phyloP scores from a whole-genome alignment of 148 eudicot genomes.

The Simmondsia chinensis region DNA sequence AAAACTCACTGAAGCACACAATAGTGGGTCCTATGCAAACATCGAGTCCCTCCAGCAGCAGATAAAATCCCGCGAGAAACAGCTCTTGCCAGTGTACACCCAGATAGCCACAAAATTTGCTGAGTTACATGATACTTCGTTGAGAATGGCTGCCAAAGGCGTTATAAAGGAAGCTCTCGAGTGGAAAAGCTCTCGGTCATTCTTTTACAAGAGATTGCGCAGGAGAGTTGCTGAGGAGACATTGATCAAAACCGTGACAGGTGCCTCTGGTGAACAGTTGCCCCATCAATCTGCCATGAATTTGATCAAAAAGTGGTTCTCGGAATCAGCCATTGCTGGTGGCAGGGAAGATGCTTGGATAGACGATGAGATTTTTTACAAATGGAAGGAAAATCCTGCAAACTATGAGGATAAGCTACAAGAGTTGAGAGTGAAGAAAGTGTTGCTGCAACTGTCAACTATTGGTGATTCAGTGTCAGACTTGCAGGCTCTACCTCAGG shows the following conservation, averaged over 20 bases:
- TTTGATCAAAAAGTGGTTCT: conserved; percentile 75
- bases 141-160: conserved; percentile 90
- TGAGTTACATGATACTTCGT: conserved; percentile 86
- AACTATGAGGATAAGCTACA: conserved; percentile 65
- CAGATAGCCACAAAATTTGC: conserved; percentile 97
- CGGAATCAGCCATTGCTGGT: conserved; percentile 29
- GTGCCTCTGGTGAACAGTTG: conserved; percentile 74
- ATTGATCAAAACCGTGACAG: conserved; percentile 52
- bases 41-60: conserved; percentile 41
- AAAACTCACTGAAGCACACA: conserved; percentile 52
- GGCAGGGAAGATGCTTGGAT: conserved; percentile 43
- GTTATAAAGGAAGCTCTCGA: conserved; percentile 71
- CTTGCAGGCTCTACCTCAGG: conserved; percentile 69
- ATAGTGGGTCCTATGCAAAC: conserved; percentile 16
- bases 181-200: conserved; percentile 62
- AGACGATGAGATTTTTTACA: conserved; percentile 63
- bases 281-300: conserved; percentile 55
- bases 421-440: conserved; percentile 63
- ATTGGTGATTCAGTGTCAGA: conserved; percentile 56
- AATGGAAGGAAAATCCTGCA: conserved; percentile 50
- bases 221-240: conserved; percentile 69
- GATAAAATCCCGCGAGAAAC: conserved; percentile 78
- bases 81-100: conserved; percentile 81
- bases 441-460: conserved; percentile 48
- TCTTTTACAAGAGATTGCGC: conserved; percentile 61